Percentiles rank a stretch among this genome's conserved stretches.
Evolutionary conservation across 2,329 filamentous ascomycete species (phyloP).

Genomic region (Venturiaceae sp.): DNA sequence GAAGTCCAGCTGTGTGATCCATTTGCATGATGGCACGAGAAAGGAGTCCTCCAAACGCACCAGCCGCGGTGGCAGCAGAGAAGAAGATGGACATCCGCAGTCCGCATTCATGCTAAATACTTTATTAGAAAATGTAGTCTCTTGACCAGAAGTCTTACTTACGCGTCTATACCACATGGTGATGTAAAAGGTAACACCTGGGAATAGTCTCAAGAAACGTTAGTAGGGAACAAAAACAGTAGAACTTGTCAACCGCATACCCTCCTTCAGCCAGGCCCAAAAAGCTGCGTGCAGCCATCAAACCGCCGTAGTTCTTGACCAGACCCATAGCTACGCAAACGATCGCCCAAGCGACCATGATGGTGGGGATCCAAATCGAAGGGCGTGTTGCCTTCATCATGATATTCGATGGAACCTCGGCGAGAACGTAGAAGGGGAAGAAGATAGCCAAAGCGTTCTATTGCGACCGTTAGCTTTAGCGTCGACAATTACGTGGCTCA

Average conservation of each 20-base stretch:
- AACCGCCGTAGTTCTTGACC: slow-evolving; percentile 8
- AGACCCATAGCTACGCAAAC: slow-evolving; percentile 8
- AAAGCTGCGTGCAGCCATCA: slow-evolving; percentile 6
- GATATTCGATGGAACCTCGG: slow-evolving; percentile 10
- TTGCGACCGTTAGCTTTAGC: no score
- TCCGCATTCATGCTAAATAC: slow-evolving; percentile 41
- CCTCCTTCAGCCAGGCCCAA: slow-evolving; percentile 9
- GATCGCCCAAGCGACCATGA: slow-evolving; percentile 9
- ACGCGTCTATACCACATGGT: slow-evolving; percentile 28
- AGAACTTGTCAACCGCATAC: background rate
- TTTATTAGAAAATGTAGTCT: background rate
- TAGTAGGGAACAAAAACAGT: background rate
- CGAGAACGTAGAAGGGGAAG: slow-evolving; percentile 25
- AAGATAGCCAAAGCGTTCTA: slow-evolving; percentile 24
- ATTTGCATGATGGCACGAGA: slow-evolving; percentile 47
- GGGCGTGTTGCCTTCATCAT: slow-evolving; percentile 9
- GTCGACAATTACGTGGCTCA: no score
- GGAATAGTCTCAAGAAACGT: background rate
- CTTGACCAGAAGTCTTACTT: background rate
- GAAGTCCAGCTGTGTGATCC: slow-evolving; percentile 45
- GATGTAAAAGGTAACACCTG: slow-evolving; percentile 13
- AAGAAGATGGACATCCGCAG: slow-evolving; percentile 55
- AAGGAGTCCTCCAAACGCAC: slow-evolving; percentile 43
- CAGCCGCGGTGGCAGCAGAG: slow-evolving; percentile 43
- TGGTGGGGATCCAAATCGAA: slow-evolving; percentile 8